Evolutionary conservation across 164 flowering plant species (phyloP).

Genomic region (Vitis rotundifolia): DNA sequence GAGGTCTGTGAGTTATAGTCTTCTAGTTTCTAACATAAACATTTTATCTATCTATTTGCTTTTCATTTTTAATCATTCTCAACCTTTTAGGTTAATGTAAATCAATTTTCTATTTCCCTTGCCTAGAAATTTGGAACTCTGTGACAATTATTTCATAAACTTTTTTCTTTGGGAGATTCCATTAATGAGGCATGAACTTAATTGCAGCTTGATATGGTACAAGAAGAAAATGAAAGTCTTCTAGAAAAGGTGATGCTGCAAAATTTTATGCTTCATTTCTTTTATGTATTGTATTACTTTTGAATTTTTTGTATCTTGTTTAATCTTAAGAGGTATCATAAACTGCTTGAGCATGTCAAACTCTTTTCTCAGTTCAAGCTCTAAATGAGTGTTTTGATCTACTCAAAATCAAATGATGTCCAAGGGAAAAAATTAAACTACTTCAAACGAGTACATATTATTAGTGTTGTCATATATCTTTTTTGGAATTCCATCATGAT

Average conservation of each 20-base stretch:
- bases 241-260: slow-evolving; percentile 65
- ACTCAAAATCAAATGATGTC: not conserved
- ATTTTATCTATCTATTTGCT: not conserved
- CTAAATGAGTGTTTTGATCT: not conserved
- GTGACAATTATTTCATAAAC: not conserved
- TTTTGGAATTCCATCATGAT: slow-evolving; percentile 22
- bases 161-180: not conserved
- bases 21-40: not conserved
- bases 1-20: slow-evolving; percentile 22
- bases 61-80: not conserved
- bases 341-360: not conserved
- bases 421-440: slow-evolving; percentile 1
- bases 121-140: not conserved
- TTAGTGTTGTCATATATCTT: not conserved
- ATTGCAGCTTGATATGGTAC: slow-evolving; percentile 88
- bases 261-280: not conserved
- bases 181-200: slow-evolving; percentile 12
- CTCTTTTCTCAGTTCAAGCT: not conserved
- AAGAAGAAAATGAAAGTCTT: slow-evolving; percentile 84
- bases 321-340: not conserved
- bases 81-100: not conserved
- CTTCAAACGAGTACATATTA: not conserved
- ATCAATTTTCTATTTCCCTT: not conserved
- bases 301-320: not conserved
- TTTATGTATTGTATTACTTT: not conserved